Base-by-base conservation (phyloP, 139 green algal species). In the Chlamydomonas schloesseri region DNA sequence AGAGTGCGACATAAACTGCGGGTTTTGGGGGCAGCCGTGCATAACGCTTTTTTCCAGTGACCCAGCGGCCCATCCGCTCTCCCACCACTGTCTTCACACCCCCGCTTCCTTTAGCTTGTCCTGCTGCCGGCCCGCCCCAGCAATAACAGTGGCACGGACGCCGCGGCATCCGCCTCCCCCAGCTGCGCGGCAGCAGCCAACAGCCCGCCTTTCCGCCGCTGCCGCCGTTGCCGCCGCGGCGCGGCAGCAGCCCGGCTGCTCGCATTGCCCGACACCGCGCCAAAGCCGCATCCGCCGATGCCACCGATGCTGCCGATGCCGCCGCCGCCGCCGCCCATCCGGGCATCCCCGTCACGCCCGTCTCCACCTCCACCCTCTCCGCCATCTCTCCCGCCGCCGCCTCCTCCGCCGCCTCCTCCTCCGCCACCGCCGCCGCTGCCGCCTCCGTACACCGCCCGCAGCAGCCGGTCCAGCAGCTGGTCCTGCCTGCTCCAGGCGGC, bases 401-500 rank as follows among this genome's bases (percentile, higher is more conserved):
- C n/a, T n/a, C n/a, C n/a, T n/a, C n/a, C n/a, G n/a, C n/a, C n/a
- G n/a, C n/a, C n/a, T n/a, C n/a, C n/a, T n/a, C n/a, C n/a, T n/a
- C n/a, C n/a, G n/a, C n/a, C n/a, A n/a, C n/a, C n/a, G n/a, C n/a
- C n/a, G n/a, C n/a, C n/a, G n/a, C n/a, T n/a, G n/a, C n/a, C n/a
- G n/a, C n/a, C 14, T 33, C 71, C 83, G 60, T 88, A 88, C 42
- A 71, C 73, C 21, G 18, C 26, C 26, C 64, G 62, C 72, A 88
- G 37, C 46, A 88, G 50, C 1, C 24, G 31, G 34, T 79, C 60
- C 42, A 88, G 42, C 4, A 88, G 17, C 64, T 67, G 42, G 34
- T 88, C 84, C 84, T 89, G 84, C 3, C 60, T 21, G 10, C 33
- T 50, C 65, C 75, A 77, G 2, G 79, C 67, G 47, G 76, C 4